These are phyloP conservation scores for Pleodorina starrii DNA, from an alignment of 139 green algal genomes.

Conservation along the genomic window DNA sequence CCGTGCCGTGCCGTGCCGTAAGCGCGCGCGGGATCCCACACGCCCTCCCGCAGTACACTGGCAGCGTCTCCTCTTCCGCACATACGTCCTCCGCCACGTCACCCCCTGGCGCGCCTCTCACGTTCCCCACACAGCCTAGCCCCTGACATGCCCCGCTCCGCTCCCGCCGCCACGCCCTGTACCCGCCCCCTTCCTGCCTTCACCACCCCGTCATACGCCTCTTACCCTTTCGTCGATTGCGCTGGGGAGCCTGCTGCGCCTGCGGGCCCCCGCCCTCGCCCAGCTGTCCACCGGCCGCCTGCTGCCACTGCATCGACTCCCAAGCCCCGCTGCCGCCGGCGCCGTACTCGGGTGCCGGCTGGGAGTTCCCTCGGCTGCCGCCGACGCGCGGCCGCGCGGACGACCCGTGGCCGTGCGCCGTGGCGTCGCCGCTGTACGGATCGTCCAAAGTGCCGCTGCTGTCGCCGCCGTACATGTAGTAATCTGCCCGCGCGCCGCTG, in stretches of 20 bases:
- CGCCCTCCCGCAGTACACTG: too few relatives aligned
- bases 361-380: conserved; percentile 2
- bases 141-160: too few relatives aligned
- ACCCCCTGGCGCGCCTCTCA: too few relatives aligned
- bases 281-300: background rate
- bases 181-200: too few relatives aligned
- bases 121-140: too few relatives aligned
- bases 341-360: background rate
- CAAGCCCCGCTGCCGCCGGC: background rate
- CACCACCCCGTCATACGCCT: too few relatives aligned
- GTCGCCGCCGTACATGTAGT: conserved; percentile 25
- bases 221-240: conserved; percentile 40
- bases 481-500: background rate
- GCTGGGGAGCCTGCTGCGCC: background rate
- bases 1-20: too few relatives aligned
- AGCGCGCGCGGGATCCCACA: too few relatives aligned
- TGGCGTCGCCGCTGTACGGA: background rate
- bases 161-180: too few relatives aligned
- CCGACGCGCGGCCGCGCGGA: background rate
- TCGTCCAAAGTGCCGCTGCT: conserved; percentile 24
- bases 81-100: too few relatives aligned
- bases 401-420: background rate
- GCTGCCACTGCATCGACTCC: background rate
- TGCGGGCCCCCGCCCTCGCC: background rate
- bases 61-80: too few relatives aligned